phyloP scores from a whole-genome alignment of 345 rosid species.

The Eucalyptus dawsonii region DNA sequence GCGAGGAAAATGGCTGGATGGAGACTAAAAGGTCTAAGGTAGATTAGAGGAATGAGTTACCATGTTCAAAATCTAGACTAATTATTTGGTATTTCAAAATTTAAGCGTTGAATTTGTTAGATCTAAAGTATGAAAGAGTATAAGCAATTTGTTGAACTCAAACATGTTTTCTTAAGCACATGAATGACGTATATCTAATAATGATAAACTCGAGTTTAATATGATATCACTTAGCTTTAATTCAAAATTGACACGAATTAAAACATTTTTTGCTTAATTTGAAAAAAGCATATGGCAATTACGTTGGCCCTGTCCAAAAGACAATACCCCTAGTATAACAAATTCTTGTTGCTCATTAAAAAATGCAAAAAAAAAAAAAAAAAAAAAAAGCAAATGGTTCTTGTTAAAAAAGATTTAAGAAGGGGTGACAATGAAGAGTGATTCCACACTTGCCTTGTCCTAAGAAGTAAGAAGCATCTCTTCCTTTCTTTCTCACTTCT shows the following conservation, averaged over 20 bases:
- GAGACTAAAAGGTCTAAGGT: background rate
- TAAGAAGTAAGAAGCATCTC: background rate
- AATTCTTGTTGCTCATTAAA: background rate
- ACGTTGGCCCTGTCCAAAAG: background rate
- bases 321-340: background rate
- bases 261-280: background rate
- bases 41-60: background rate
- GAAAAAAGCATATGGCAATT: background rate
- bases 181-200: background rate
- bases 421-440: background rate
- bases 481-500: background rate
- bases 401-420: background rate
- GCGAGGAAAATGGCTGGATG: background rate
- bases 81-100: background rate
- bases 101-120: fast-evolving
- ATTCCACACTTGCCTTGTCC: background rate
- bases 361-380: background rate
- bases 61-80: background rate
- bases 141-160: background rate
- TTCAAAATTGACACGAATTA: fast-evolving
- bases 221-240: background rate
- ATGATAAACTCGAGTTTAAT: background rate
- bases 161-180: background rate
- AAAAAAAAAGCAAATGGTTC: background rate
- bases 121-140: fast-evolving